phyloP scores from a whole-genome alignment of 2,329 filamentous ascomycete species.

The Ophiostoma ulmi region DNA sequence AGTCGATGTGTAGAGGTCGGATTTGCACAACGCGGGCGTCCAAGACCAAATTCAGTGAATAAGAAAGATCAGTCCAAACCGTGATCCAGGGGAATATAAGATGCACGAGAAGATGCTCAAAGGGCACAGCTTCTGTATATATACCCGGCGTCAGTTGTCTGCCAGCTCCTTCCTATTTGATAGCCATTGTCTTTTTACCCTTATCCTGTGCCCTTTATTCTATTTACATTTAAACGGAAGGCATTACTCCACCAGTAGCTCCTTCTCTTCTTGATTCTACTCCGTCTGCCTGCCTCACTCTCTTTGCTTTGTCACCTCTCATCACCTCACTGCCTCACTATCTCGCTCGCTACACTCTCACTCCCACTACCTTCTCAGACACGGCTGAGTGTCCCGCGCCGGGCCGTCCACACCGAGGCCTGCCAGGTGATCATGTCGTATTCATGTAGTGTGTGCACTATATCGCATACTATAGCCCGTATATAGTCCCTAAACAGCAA shows the following conservation, averaged over 20 bases:
- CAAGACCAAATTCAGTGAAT: not conserved
- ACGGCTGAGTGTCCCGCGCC: not conserved
- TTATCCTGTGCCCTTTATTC: not conserved
- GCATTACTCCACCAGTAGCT: not conserved
- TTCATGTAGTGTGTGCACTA: not conserved
- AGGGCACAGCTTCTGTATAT: not conserved
- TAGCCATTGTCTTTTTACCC: not conserved
- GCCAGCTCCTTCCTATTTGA: not conserved
- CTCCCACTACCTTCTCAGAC: not conserved
- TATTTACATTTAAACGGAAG: slow-evolving; percentile 14
- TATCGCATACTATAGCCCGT: not conserved
- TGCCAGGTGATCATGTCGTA: not conserved
- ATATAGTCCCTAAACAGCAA: not conserved
- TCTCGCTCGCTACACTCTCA: not conserved
- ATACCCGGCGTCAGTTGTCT: not conserved
- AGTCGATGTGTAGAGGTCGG: not conserved
- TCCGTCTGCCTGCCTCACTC: not conserved
- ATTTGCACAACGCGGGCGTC: not conserved
- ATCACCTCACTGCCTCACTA: not conserved
- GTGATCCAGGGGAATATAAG: not conserved
- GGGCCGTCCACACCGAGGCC: slow-evolving; percentile 1
- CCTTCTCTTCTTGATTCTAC: not conserved
- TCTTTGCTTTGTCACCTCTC: not conserved
- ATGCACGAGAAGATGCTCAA: not conserved
- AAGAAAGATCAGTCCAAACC: not conserved